Evolutionary conservation across 1,284 basidiomycete genomes (phyloP), one percentile per base, ranked within the genome.

Genomic region (Porogramme epimiltina): DNA sequence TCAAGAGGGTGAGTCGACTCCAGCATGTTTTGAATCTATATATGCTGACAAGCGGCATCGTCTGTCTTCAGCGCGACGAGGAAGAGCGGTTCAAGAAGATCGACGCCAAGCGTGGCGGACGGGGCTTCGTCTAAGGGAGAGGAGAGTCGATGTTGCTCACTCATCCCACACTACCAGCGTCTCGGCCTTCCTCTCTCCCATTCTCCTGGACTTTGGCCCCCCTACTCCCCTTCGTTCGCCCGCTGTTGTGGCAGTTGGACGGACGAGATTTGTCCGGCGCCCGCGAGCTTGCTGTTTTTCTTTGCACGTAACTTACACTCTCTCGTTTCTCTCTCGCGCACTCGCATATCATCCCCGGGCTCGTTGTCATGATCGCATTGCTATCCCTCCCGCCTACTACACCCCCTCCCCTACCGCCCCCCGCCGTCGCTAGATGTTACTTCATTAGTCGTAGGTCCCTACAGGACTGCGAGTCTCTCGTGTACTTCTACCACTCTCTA

Each of bases 51-150:
- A 48, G 39, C 47, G 54, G 5, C 9, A 37, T 37, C 16, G n/a
- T 43, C 31, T 25, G 13, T 43, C 43, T 52, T 43, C 73, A 92
- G 89, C 80, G 90, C 60, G 73, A 85, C 65, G 87, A 92, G 70
- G 77, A 81, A 51, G 87, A 89, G 59, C 84, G 92, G 34, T 93
- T 94, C 79, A 85, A 82, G 75, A 87, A 78, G 73, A 94, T 94
- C 60, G 91, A 94, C 62, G 81, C 81, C 55, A 95, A 94, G 73
- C 85, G 89, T 58, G 91, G 90, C 55, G 89, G 89, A 48, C 75
- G 77, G 54, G 89, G 89, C 55, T 94, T 94, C 65, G 91, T 93
- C 56, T 94, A 76, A 87, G 40, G 47, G 10, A 37, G 16, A 6
- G 45, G 49, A n/a, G n/a, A n/a, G 28, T 40, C 19, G 13, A 26